These are phyloP conservation scores for Rhizopogon vesiculosus DNA, from an alignment of 768 basidiomycete genomes.

Conservation along the genomic window DNA sequence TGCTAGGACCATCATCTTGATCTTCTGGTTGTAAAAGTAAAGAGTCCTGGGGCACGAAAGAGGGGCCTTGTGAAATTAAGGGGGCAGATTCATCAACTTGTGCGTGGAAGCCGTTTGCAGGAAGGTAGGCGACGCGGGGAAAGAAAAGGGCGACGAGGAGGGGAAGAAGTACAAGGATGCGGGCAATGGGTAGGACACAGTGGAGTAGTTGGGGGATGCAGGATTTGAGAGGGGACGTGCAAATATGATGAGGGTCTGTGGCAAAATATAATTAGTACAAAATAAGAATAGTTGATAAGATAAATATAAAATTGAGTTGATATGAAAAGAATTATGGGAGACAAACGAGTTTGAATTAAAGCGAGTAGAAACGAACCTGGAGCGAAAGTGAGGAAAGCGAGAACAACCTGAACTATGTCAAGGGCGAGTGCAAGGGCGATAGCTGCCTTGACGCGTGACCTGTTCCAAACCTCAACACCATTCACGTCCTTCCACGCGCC, in stretches of 20 bases:
- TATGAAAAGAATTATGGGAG: too few species aligned
- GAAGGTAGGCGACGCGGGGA: constrained; percentile 62
- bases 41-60: constrained; percentile 26
- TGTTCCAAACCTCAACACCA: constrained; percentile 64
- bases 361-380: constrained; percentile 26
- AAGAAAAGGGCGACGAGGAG: constrained; percentile 56
- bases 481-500: constrained; percentile 79
- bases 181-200: constrained; percentile 55
- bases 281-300: neutral
- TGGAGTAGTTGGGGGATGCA: constrained; percentile 40
- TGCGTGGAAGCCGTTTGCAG: constrained; percentile 20
- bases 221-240: constrained; percentile 17
- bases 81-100: constrained; percentile 19
- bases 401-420: constrained; percentile 55
- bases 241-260: constrained; percentile 15
- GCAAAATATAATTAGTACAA: neutral
- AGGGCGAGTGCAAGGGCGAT: constrained; percentile 49
- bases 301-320: neutral
- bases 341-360: neutral
- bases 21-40: constrained; percentile 52
- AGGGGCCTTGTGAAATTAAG: constrained; percentile 17
- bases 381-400: constrained; percentile 30
- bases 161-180: constrained; percentile 56
- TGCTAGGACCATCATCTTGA: constrained; percentile 28
- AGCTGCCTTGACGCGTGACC: constrained; percentile 51